Evolutionary conservation across 805 yeast species (phyloP).

Genomic region (Phaffomyces thermotolerans): DNA sequence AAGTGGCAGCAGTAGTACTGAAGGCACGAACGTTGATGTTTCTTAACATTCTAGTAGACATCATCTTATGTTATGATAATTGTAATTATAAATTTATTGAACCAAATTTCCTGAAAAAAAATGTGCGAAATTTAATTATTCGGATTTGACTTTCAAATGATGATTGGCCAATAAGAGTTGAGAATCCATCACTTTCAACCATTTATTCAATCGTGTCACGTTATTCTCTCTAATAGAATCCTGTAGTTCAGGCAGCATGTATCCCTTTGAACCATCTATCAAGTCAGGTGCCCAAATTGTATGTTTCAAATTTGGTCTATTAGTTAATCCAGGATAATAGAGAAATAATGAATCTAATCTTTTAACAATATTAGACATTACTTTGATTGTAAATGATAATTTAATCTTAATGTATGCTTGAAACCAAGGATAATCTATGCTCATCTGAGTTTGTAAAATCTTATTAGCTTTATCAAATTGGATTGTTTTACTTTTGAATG

Average conservation of each 20-base stretch:
- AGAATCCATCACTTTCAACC: constrained; percentile 7
- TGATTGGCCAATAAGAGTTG: constrained; percentile 5
- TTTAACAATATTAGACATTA: constrained; percentile 39
- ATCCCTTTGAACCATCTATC: constrained; percentile 42
- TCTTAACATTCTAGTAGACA: constrained; percentile 13
- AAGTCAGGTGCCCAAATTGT: constrained; percentile 54
- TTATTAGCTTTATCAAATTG: constrained; percentile 39
- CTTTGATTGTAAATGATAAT: constrained; percentile 49
- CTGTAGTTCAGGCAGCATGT: constrained; percentile 49
- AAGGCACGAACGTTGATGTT: constrained; percentile 12
- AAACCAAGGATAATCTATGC: constrained; percentile 77
- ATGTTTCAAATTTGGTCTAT: constrained; percentile 58
- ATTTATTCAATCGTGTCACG: constrained; percentile 24
- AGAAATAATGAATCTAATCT: constrained; percentile 23
- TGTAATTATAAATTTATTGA: too few species aligned
- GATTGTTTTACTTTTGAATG: constrained; percentile 1
- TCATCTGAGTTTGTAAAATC: constrained; percentile 42
- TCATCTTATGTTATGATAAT: too few species aligned
- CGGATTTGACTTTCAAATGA: not conserved
- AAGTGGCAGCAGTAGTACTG: constrained; percentile 20
- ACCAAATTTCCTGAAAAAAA: too few species aligned
- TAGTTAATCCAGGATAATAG: constrained; percentile 36
- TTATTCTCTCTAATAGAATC: constrained; percentile 47
- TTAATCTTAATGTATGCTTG: constrained; percentile 49
- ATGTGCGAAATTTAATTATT: not conserved